These are phyloP conservation scores for Coemansia furcata DNA, from an alignment of 192 early-diverging fungal species.

Conservation along the genomic window DNA sequence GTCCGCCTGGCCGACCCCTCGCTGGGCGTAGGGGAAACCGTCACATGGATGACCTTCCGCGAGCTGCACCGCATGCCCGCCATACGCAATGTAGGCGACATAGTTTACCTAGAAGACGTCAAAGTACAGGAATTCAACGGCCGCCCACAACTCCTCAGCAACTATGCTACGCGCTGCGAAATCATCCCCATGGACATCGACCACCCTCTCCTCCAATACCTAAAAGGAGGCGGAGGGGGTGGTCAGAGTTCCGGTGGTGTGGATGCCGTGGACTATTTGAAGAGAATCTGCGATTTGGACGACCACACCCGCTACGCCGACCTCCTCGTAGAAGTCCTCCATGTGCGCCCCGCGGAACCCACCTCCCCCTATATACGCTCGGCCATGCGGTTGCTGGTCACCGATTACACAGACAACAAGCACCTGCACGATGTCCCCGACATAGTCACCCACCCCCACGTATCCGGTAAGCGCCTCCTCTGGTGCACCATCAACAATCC, in stretches of 20 bases:
- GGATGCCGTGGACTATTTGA: background rate
- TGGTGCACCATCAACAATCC: constrained; percentile 16
- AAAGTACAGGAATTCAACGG: constrained; percentile 3
- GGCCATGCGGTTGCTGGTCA: constrained; percentile 8
- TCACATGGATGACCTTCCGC: constrained; percentile 9
- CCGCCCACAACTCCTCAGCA: background rate
- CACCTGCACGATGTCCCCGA: background rate
- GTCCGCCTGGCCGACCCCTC: constrained; percentile 19
- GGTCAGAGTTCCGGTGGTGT: no score
- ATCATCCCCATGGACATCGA: background rate
- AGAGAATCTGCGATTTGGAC: background rate
- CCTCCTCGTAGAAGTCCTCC: constrained; percentile 14
- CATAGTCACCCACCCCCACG: background rate
- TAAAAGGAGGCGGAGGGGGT: background rate
- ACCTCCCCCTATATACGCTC: background rate
- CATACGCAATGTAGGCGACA: constrained; percentile 14
- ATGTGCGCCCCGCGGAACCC: background rate
- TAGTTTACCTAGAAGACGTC: constrained; percentile 12
- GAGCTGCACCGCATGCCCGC: constrained; percentile 8
- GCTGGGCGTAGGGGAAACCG: background rate
- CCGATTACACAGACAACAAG: constrained; percentile 21
- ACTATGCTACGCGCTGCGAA: constrained; percentile 11
- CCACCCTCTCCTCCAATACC: background rate
- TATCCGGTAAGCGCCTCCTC: background rate
- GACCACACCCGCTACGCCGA: constrained; percentile 4